A percentile compares a stretch with the other conserved stretches of the same genome.
These are phyloP conservation scores for Neurospora tetrasperma DNA, from an alignment of 495 filamentous ascomycete species.

Conservation along the genomic window DNA sequence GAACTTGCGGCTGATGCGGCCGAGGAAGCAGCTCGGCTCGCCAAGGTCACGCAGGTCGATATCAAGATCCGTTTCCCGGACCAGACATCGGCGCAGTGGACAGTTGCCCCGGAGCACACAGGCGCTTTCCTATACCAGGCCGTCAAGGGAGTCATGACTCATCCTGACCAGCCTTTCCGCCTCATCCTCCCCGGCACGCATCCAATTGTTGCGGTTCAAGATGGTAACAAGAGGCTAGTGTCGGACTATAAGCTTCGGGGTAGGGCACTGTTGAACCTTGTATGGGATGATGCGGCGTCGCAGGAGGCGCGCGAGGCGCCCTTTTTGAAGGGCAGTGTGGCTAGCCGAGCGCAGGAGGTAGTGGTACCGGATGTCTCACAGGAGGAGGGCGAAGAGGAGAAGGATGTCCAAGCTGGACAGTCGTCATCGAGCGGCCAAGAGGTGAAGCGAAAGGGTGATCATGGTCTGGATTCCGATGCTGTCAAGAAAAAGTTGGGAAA, in stretches of 20 bases:
- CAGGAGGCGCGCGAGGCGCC: conserved; percentile 35
- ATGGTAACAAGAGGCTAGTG: conserved; percentile 48
- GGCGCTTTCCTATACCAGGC: conserved; percentile 56
- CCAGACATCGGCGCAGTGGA: conserved; percentile 56
- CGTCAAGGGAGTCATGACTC: conserved; percentile 43
- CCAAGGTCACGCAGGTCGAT: conserved; percentile 54
- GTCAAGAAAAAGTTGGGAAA: conserved; percentile 49
- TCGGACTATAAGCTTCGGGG: conserved; percentile 58
- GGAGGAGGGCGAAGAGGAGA: conserved; percentile 34
- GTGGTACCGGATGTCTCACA: conserved; percentile 33
- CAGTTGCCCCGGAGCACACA: conserved; percentile 53
- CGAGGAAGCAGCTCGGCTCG: conserved; percentile 49
- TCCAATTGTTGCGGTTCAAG: conserved; percentile 13
- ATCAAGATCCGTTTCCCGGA: conserved; percentile 86
- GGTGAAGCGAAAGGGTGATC: conserved; percentile 33
- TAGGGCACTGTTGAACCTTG: conserved; percentile 63
- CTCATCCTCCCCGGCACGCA: conserved; percentile 28
- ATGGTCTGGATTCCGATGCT: conserved; percentile 26
- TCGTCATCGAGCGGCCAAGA: conserved; percentile 29
- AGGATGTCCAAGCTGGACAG: conserved; percentile 17
- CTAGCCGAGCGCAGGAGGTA: conserved; percentile 55
- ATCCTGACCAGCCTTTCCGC: conserved; percentile 38
- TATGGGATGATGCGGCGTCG: conserved; percentile 55
- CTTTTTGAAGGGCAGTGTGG: conserved; percentile 59
- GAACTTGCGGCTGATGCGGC: conserved; percentile 51